Conservation (phyloP, 139 green algal genomes). For the Nannochloris sp. region DNA sequence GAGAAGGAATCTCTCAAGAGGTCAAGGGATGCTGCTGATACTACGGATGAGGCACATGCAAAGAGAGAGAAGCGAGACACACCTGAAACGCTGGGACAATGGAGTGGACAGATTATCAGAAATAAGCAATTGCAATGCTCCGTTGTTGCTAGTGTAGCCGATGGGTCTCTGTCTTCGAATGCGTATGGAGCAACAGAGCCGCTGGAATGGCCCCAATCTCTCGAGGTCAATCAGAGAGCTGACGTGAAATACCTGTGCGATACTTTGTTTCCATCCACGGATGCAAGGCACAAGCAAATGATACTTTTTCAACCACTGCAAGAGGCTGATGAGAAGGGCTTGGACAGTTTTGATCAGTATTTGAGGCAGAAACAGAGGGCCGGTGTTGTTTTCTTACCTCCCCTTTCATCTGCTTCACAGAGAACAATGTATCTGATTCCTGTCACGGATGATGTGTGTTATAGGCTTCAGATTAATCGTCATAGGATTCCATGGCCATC, state of each 20-base stretch:
- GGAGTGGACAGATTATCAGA: neutral
- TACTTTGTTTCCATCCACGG: constrained; percentile 7
- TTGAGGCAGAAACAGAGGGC: constrained; percentile 17
- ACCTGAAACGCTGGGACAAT: neutral
- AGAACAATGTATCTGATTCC: constrained; percentile 24
- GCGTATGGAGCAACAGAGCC: constrained; percentile 18
- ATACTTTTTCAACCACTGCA: constrained; percentile 1
- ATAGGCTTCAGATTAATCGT: neutral
- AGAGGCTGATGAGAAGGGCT: neutral
- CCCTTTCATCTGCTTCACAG: neutral
- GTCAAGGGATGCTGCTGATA: too few species aligned
- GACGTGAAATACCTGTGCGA: constrained; percentile 14
- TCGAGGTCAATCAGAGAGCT: constrained; percentile 18
- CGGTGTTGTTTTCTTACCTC: constrained; percentile 23
- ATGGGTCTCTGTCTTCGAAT: neutral
- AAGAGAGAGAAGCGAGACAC: neutral
- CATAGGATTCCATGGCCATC: neutral
- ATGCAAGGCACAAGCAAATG: constrained; percentile 4
- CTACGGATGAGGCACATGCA: too few species aligned
- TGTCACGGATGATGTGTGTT: constrained; percentile 8
- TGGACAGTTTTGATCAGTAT: constrained; percentile 21
- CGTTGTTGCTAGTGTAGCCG: neutral
- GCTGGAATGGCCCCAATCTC: constrained; percentile 14
- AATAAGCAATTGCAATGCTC: constrained; percentile 1
- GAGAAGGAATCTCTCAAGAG: neutral